A percentile compares a stretch with the other conserved stretches of the same genome.
Evolutionary conservation across 23 red algal species (phyloP).

Genomic region (Cyanidiococcus yangmingshanensis): DNA sequence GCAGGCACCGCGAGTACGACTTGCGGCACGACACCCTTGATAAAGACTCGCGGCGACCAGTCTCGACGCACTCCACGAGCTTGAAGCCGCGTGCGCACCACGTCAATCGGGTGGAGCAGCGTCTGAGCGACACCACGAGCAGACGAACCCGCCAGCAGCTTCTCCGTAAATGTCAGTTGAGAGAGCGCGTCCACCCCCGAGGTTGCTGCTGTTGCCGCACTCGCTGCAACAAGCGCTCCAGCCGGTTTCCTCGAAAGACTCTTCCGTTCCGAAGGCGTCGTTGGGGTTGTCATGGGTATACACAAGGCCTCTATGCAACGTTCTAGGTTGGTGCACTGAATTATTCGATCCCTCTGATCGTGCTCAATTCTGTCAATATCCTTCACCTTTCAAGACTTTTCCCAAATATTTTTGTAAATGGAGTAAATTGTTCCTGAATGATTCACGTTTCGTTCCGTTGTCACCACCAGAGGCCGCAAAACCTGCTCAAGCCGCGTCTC

Average conservation of each 20-base stretch:
- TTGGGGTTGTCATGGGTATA: no score
- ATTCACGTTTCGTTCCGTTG: no score
- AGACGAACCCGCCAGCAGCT: constrained; percentile 65
- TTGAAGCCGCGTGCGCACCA: constrained; percentile 84
- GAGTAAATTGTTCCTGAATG: no score
- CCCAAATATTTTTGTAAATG: no score
- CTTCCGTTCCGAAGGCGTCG: no score
- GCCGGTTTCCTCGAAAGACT: background rate
- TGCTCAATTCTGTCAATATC: no score
- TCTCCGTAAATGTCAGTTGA: constrained; percentile 57
- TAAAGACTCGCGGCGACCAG: constrained; percentile 54
- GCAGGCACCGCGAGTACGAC: constrained; percentile 82
- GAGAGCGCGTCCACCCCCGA: constrained; percentile 3
- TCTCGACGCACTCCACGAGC: constrained; percentile 41
- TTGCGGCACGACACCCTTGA: constrained; percentile 93
- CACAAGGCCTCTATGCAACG: no score
- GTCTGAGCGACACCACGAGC: constrained; percentile 91
- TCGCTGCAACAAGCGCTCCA: background rate
- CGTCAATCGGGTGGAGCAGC: constrained; percentile 83
- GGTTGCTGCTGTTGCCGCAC: background rate
- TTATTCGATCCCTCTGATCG: no score
- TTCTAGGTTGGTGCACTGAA: no score
- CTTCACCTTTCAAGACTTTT: no score
- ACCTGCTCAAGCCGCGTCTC: no score
- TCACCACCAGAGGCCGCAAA: no score